Evolutionary conservation across 805 yeast species (phyloP).

Genomic region (Barnettozyma californica): DNA sequence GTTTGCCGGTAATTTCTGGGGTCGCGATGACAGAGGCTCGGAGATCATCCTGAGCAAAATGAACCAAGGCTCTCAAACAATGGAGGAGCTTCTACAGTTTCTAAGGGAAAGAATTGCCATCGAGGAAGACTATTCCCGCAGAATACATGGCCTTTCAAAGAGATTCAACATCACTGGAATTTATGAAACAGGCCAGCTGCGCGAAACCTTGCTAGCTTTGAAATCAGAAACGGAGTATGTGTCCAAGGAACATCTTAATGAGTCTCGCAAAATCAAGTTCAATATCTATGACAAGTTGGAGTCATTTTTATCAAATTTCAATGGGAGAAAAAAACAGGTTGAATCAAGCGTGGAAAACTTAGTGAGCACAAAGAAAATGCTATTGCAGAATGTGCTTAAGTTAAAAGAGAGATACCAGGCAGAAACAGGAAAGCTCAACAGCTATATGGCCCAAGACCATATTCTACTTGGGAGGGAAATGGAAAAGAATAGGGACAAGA

Average conservation of each 20-base stretch:
- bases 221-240: conserved; percentile 54
- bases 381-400: conserved; percentile 32
- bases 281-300: conserved; percentile 49
- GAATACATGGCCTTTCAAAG: conserved; percentile 45
- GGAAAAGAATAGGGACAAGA: conserved; percentile 51
- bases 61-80: conserved; percentile 53
- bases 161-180: conserved; percentile 42
- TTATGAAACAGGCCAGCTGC: conserved; percentile 54
- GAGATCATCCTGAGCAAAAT: conserved; percentile 48
- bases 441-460: conserved; percentile 55
- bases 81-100: conserved; percentile 43
- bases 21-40: conserved; percentile 56
- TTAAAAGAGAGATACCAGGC: conserved; percentile 46
- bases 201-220: conserved; percentile 53
- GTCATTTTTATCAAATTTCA: conserved; percentile 45
- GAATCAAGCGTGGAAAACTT: conserved; percentile 55
- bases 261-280: conserved; percentile 43
- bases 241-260: conserved; percentile 49
- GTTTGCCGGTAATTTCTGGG: conserved; percentile 49
- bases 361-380: conserved; percentile 38
- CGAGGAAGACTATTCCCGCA: conserved; percentile 68
- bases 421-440: conserved; percentile 54
- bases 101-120: conserved; percentile 54
- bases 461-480: conserved; percentile 72
- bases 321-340: conserved; percentile 49